Conservation (phyloP, 2,329 filamentous ascomycete genomes). For the Amauroascus verrucosus region DNA sequence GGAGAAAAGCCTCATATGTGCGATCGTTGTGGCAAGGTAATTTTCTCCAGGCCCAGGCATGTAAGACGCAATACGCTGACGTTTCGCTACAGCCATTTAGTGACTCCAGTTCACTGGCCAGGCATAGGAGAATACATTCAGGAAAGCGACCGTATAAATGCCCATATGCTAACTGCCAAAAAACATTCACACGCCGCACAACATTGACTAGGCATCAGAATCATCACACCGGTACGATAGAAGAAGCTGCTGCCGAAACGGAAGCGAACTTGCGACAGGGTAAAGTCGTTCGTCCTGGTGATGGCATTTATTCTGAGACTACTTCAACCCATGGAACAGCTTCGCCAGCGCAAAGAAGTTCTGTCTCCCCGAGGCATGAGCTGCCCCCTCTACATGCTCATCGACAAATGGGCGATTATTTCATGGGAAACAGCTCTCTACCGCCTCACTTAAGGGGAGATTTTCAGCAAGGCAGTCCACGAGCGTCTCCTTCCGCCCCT, state of each 20-base stretch:
- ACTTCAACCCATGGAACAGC: constrained; percentile 53
- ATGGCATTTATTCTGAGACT: constrained; percentile 36
- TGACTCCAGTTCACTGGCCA: constrained; percentile 85
- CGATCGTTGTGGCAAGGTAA: constrained; percentile 89
- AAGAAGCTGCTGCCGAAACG: constrained; percentile 82
- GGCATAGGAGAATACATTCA: constrained; percentile 88
- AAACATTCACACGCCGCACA: constrained; percentile 92
- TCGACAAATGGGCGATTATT: constrained; percentile 58
- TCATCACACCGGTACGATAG: constrained; percentile 87
- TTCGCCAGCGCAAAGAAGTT: constrained; percentile 70
- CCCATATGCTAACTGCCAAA: constrained; percentile 93
- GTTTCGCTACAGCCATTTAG: constrained; percentile 66
- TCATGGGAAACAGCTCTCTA: constrained; percentile 67
- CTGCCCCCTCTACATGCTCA: constrained; percentile 61
- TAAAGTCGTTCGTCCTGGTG: constrained; percentile 29
- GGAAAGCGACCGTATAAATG: constrained; percentile 96
- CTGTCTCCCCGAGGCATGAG: constrained; percentile 69
- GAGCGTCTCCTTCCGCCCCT: constrained; percentile 51
- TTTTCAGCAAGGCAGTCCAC: constrained; percentile 59
- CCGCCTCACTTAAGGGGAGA: constrained; percentile 73
- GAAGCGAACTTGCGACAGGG: constrained; percentile 65
- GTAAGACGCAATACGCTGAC: constrained; percentile 13
- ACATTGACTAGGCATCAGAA: constrained; percentile 93
- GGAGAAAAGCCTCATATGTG: constrained; percentile 98
- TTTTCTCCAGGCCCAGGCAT: constrained; percentile 19